phyloP scores from a whole-genome alignment of 192 early-diverging fungal species.

The Diversispora epigaea region DNA sequence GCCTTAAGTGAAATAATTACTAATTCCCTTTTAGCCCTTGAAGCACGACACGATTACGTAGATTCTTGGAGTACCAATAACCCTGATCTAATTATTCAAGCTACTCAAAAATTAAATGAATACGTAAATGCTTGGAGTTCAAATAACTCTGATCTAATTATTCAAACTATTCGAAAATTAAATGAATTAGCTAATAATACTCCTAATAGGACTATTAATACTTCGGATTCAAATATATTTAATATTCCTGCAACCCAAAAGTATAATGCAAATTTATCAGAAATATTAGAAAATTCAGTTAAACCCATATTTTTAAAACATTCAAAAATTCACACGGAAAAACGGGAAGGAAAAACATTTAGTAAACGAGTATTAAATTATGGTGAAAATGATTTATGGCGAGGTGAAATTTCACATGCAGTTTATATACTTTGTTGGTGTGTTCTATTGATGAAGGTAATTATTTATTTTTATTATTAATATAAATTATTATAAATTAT shows the following conservation, averaged over 20 bases:
- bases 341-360: background rate
- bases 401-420: slow-evolving; percentile 1
- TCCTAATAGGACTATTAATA: too few species aligned
- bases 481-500: background rate
- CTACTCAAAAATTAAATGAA: slow-evolving; percentile 39
- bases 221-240: too few species aligned
- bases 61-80: slow-evolving; percentile 43
- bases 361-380: background rate
- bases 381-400: slow-evolving; percentile 1
- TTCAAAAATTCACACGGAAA: background rate
- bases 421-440: background rate
- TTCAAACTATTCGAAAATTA: slow-evolving; percentile 36
- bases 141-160: slow-evolving; percentile 39
- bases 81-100: slow-evolving; percentile 34
- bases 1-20: slow-evolving; percentile 74
- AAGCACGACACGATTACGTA: slow-evolving; percentile 50
- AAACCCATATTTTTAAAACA: slow-evolving; percentile 2
- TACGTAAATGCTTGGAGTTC: slow-evolving; percentile 35
- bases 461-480: background rate
- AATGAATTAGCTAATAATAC: slow-evolving; percentile 35
- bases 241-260: too few species aligned
- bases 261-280: background rate
- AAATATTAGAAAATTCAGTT: slow-evolving; percentile 12
- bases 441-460: slow-evolving; percentile 1
- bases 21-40: slow-evolving; percentile 62